Conservation (phyloP, 1,139 yeast species). For the Hyphopichia khmerensis region DNA sequence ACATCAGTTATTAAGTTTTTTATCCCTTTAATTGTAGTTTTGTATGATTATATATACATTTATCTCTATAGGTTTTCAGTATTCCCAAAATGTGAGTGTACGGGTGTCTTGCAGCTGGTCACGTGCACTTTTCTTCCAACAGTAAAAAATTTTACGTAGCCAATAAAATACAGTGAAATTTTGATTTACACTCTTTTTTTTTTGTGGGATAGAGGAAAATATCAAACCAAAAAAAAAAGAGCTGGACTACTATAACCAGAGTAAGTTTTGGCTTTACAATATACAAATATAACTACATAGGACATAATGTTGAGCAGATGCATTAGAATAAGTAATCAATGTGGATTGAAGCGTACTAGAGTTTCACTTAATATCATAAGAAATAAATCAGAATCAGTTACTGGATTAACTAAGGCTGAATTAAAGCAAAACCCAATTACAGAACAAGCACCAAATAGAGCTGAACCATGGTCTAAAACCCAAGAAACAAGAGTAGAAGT, state of each 20-base stretch:
- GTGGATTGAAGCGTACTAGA: background rate
- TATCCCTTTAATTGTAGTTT: no score
- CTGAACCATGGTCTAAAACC: slow-evolving; percentile 65
- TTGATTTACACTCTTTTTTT: background rate
- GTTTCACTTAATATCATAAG: background rate
- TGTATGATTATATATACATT: no score
- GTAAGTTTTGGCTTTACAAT: background rate
- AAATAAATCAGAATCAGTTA: slow-evolving; percentile 16
- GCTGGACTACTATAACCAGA: background rate
- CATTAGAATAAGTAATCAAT: background rate
- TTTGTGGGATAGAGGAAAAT: no score
- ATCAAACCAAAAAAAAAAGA: background rate
- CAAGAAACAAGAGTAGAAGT: slow-evolving; percentile 66
- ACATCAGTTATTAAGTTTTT: no score
- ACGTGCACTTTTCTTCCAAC: background rate
- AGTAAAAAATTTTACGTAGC: background rate
- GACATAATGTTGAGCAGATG: background rate
- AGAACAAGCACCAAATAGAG: slow-evolving; percentile 76
- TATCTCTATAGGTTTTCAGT: no score
- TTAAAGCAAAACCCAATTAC: slow-evolving; percentile 34
- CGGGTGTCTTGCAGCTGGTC: background rate
- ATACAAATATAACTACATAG: background rate
- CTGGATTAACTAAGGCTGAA: slow-evolving; percentile 41
- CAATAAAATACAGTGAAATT: background rate
- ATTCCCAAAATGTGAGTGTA: no score